Conservation (phyloP, 2,329 filamentous ascomycete species). For the Colletotrichum magnum region DNA sequence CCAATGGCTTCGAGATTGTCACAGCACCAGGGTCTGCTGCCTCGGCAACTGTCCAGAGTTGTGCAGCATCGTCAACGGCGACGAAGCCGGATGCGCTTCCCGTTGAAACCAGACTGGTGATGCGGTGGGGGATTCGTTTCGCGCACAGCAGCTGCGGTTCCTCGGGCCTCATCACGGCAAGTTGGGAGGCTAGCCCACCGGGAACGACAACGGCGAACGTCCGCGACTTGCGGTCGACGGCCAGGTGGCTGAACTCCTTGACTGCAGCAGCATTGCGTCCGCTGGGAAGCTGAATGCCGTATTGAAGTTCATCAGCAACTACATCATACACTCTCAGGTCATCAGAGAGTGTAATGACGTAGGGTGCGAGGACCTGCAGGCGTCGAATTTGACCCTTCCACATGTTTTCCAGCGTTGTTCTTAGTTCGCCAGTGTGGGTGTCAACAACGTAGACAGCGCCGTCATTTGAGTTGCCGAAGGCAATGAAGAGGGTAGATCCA, state of each 20-base stretch:
- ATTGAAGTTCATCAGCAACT: conserved; percentile 81
- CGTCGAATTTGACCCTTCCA: conserved; percentile 76
- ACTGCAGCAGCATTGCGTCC: conserved; percentile 48
- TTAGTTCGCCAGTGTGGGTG: conserved; percentile 75
- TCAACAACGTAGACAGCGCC: conserved; percentile 84
- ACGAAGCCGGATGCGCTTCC: conserved; percentile 79
- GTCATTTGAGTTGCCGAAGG: conserved; percentile 66
- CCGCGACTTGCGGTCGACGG: conserved; percentile 76
- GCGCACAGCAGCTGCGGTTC: conserved; percentile 71
- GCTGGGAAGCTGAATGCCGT: conserved; percentile 71
- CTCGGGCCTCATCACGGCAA: conserved; percentile 78
- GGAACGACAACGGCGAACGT: conserved; percentile 76
- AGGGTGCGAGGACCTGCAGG: conserved; percentile 80
- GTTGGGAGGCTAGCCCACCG: conserved; percentile 61
- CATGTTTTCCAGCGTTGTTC: conserved; percentile 76
- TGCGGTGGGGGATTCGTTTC: conserved; percentile 68
- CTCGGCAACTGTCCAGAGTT: conserved; percentile 75
- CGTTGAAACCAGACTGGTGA: conserved; percentile 77
- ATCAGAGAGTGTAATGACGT: conserved; percentile 81
- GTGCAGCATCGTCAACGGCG: conserved; percentile 81
- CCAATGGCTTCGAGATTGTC: conserved; percentile 68
- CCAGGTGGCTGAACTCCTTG: conserved; percentile 72
- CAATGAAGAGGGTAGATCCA: conserved; percentile 84
- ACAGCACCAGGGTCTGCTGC: conserved; percentile 68
- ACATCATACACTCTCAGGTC: conserved; percentile 86